phyloP scores from a whole-genome alignment of 306 rosid species.

The Sesbania bispinosa region DNA sequence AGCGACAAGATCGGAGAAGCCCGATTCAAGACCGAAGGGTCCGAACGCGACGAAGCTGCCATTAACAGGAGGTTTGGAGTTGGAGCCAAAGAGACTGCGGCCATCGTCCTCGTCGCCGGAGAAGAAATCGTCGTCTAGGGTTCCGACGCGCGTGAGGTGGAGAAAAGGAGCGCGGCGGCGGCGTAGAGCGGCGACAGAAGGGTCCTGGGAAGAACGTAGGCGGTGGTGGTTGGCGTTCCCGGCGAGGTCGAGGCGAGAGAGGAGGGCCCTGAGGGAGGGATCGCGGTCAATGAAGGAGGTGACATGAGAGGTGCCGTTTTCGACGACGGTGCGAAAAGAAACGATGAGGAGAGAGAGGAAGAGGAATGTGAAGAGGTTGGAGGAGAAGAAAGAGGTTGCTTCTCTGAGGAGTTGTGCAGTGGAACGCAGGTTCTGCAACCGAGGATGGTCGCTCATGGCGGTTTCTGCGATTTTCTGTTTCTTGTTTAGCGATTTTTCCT shows the following conservation, averaged over 20 bases:
- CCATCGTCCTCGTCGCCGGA: constrained; percentile 82
- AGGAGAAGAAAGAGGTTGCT: constrained; percentile 45
- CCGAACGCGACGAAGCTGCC: constrained; percentile 43
- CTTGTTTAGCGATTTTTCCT: not conserved
- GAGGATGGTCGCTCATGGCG: constrained; percentile 68
- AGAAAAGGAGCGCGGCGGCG: constrained; percentile 74
- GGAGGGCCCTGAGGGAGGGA: constrained; percentile 68
- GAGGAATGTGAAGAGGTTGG: constrained; percentile 58
- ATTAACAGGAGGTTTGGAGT: constrained; percentile 40
- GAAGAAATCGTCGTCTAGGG: constrained; percentile 88
- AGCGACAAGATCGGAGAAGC: constrained; percentile 60
- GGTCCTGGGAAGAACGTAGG: constrained; percentile 16
- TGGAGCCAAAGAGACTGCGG: constrained; percentile 54
- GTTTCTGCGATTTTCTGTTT: not conserved
- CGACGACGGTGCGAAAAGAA: constrained; percentile 73
- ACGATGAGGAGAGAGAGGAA: constrained; percentile 74
- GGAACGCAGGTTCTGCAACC: constrained; percentile 65
- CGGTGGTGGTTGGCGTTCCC: constrained; percentile 21
- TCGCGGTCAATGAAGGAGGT: constrained; percentile 84
- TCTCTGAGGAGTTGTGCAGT: constrained; percentile 48
- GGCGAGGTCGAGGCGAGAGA: constrained; percentile 77
- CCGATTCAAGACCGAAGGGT: constrained; percentile 40
- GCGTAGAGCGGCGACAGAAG: constrained; percentile 30
- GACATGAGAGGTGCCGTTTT: constrained; percentile 61
- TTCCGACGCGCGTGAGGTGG: constrained; percentile 85